Percentiles rank a stretch among this genome's conserved stretches.
These are phyloP conservation scores for Erucastrum elatum DNA, from an alignment of 345 rosid species.

Conservation along the genomic window DNA sequence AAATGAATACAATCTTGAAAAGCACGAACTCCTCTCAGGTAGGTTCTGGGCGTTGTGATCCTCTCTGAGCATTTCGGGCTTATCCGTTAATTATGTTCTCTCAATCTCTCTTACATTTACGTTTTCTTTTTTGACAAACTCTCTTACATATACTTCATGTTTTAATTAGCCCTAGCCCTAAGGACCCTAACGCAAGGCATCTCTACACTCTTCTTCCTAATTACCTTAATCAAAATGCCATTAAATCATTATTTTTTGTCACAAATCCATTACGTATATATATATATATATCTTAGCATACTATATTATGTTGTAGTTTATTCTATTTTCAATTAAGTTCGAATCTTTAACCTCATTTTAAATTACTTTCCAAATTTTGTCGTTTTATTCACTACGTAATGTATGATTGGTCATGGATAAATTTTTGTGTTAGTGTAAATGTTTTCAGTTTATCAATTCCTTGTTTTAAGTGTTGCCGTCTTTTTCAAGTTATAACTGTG, in stretches of 20 bases:
- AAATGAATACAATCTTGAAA: neutral
- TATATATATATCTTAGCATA: too few relatives aligned
- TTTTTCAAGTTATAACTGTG: neutral
- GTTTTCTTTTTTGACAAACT: too few relatives aligned
- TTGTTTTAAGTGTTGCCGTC: neutral
- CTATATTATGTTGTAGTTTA: neutral
- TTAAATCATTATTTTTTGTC: neutral
- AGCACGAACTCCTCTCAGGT: neutral
- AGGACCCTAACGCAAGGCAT: neutral
- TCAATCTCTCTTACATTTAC: too few relatives aligned
- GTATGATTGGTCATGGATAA: neutral
- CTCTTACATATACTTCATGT: neutral
- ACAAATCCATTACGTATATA: neutral
- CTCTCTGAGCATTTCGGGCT: too few relatives aligned
- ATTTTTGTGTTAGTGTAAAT: neutral
- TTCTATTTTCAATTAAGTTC: neutral
- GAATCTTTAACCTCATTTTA: neutral
- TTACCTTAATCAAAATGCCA: neutral
- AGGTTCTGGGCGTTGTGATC: neutral
- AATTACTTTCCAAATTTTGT: neutral
- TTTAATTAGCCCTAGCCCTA: neutral
- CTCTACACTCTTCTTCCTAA: neutral
- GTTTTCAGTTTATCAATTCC: neutral
- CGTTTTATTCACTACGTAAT: neutral
- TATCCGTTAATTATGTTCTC: neutral